Conservation (phyloP, 352 stramenopile genomes). For the Globisporangium perplexum region DNA sequence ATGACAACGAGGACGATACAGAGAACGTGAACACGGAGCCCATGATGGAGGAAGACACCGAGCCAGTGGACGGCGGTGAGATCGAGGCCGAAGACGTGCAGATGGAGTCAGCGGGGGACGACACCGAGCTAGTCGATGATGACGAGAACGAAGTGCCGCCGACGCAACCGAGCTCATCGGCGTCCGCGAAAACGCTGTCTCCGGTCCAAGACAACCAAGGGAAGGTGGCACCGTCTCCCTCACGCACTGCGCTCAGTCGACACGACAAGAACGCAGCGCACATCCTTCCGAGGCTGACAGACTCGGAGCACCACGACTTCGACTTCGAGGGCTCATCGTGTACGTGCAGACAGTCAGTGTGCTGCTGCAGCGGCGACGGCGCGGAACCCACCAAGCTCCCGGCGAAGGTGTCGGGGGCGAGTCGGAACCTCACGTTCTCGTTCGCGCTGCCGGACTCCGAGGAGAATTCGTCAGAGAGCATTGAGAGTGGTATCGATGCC, state of each 20-base stretch:
- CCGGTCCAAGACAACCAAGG: neutral
- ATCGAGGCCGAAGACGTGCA: neutral
- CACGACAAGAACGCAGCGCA: neutral
- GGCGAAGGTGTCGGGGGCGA: conserved; percentile 22
- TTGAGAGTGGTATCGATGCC: conserved; percentile 32
- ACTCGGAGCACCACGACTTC: conserved; percentile 36
- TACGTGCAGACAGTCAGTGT: conserved; percentile 18
- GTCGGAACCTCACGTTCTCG: conserved; percentile 59
- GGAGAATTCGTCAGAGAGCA: conserved; percentile 34
- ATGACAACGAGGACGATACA: conserved; percentile 8
- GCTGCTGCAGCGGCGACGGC: conserved; percentile 6
- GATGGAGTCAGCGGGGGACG: neutral
- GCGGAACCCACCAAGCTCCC: neutral
- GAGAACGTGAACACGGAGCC: conserved; percentile 2
- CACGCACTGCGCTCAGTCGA: conserved; percentile 15
- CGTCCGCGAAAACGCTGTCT: neutral
- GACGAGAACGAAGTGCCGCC: conserved; percentile 37
- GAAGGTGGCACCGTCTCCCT: conserved; percentile 5
- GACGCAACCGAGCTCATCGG: conserved; percentile 27
- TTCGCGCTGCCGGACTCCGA: conserved; percentile 58
- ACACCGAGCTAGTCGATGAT: conserved; percentile 6
- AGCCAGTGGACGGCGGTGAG: neutral
- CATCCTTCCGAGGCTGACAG: conserved; percentile 3
- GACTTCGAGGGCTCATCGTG: conserved; percentile 17
- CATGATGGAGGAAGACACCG: neutral